These are phyloP conservation scores for Hortiboletus campestris DNA, from an alignment of 768 basidiomycete species.

Conservation along the genomic window DNA sequence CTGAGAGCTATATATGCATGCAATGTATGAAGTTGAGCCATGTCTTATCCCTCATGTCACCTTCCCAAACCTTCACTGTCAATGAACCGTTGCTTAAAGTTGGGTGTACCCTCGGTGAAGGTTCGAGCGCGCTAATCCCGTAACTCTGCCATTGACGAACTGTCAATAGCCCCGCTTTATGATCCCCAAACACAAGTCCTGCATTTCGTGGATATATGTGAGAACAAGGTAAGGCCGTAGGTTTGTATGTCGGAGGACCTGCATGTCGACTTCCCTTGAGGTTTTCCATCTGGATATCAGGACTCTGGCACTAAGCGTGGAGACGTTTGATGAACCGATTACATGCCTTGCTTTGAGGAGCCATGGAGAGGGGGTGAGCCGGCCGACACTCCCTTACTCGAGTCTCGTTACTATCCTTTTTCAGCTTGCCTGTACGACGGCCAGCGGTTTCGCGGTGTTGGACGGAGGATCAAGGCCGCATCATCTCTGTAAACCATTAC, in stretches of 20 bases:
- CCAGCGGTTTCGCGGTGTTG: constrained; percentile 22
- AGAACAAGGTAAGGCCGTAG: constrained; percentile 15
- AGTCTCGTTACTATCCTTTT: background rate
- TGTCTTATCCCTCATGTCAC: constrained; percentile 7
- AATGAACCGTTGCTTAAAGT: constrained; percentile 47
- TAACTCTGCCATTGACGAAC: background rate
- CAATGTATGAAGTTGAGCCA: background rate
- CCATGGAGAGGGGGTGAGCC: constrained; percentile 28
- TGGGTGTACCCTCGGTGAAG: constrained; percentile 63
- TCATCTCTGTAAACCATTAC: constrained; percentile 54
- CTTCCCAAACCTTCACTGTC: constrained; percentile 19
- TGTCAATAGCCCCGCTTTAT: constrained; percentile 20
- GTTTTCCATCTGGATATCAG: constrained; percentile 39
- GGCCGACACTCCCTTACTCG: background rate
- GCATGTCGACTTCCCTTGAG: constrained; percentile 7
- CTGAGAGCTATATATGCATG: constrained; percentile 11
- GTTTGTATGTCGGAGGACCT: background rate
- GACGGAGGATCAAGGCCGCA: constrained; percentile 36
- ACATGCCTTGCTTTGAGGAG: constrained; percentile 57
- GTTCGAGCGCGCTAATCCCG: constrained; percentile 29
- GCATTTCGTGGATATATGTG: constrained; percentile 66
- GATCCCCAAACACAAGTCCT: constrained; percentile 50
- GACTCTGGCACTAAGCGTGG: constrained; percentile 40
- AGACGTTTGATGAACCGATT: constrained; percentile 53
- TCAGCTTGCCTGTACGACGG: constrained; percentile 21